Conservation (phyloP, 2,329 filamentous ascomycete genomes). For the Aspergillus neoniger region DNA sequence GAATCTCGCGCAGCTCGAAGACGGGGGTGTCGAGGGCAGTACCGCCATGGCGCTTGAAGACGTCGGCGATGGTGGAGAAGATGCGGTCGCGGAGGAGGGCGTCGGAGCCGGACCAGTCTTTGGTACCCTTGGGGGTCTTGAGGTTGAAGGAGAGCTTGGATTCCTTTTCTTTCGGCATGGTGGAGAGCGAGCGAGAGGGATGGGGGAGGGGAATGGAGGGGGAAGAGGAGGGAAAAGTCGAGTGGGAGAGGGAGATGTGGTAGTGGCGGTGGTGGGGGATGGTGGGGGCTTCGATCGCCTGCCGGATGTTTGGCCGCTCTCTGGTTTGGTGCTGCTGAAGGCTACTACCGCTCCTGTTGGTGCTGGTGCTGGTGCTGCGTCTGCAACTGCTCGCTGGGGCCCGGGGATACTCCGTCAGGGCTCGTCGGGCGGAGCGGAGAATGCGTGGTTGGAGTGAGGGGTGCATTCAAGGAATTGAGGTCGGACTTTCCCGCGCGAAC, state of each 20-base stretch:
- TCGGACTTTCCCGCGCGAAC: neutral
- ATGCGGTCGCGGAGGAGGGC: conserved; percentile 81
- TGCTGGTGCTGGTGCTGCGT: conserved; percentile 8
- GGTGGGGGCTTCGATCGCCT: conserved; percentile 12
- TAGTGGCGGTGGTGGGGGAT: conserved; percentile 22
- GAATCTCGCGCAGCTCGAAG: conserved; percentile 83
- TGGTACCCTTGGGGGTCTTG: conserved; percentile 89
- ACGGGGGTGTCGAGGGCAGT: conserved; percentile 79
- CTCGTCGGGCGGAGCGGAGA: conserved; percentile 31
- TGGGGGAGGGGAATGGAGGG: neutral
- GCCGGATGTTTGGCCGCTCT: conserved; percentile 3
- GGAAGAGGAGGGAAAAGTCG: conserved; percentile 13
- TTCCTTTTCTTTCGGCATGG: conserved; percentile 33
- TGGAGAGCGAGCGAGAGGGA: conserved; percentile 6
- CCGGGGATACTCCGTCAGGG: conserved; percentile 23
- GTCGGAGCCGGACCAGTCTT: conserved; percentile 79
- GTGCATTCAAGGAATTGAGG: conserved; percentile 32
- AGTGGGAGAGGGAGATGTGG: conserved; percentile 11
- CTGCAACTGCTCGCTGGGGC: neutral
- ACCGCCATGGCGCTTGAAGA: conserved; percentile 82
- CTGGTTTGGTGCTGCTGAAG: neutral
- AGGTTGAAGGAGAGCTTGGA: conserved; percentile 61
- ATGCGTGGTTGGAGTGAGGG: conserved; percentile 23
- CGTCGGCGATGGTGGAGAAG: conserved; percentile 71
- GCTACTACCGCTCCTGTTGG: conserved; percentile 9